Percentiles rank a stretch among this genome's conserved stretches.
Evolutionary conservation across 1,284 basidiomycete genomes (phyloP).

Genomic region (Rhodotorula sp.): DNA sequence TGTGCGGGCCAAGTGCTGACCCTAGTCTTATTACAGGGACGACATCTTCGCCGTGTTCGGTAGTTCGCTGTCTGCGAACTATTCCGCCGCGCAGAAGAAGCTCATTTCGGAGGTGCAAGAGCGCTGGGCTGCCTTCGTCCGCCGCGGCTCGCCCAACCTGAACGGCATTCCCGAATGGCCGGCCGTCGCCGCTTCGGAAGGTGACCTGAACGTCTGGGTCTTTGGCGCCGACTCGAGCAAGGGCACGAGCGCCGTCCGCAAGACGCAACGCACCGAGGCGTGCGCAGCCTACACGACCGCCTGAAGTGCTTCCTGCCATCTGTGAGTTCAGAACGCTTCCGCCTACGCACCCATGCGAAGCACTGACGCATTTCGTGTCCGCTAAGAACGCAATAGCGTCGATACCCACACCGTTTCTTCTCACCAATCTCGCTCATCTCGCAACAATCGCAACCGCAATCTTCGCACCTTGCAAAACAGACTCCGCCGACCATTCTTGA

Average conservation of each 20-base stretch:
- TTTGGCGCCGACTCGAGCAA: background rate
- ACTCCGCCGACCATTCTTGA: background rate
- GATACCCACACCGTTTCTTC: background rate
- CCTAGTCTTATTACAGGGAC: conserved; percentile 18
- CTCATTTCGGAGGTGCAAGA: conserved; percentile 32
- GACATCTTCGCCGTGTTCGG: conserved; percentile 39
- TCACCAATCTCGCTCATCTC: background rate
- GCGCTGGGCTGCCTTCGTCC: conserved; percentile 37
- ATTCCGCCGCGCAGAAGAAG: conserved; percentile 12
- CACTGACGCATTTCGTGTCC: background rate
- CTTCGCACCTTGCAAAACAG: background rate
- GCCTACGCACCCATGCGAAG: background rate
- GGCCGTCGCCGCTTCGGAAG: background rate
- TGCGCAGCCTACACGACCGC: background rate
- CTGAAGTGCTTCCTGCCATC: background rate
- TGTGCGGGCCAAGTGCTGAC: too few relatives aligned
- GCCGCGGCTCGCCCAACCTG: conserved; percentile 36
- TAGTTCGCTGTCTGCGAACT: background rate
- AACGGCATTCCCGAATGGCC: background rate
- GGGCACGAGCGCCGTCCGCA: background rate
- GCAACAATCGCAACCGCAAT: background rate
- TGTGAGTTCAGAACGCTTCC: background rate
- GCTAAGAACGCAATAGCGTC: too few relatives aligned
- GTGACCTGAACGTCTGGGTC: conserved; percentile 8
- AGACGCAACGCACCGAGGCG: background rate